Percentiles rank a stretch among this genome's conserved stretches.
Evolutionary conservation across 1,284 basidiomycete species (phyloP).

Genomic region (Austroboletus niveus): DNA sequence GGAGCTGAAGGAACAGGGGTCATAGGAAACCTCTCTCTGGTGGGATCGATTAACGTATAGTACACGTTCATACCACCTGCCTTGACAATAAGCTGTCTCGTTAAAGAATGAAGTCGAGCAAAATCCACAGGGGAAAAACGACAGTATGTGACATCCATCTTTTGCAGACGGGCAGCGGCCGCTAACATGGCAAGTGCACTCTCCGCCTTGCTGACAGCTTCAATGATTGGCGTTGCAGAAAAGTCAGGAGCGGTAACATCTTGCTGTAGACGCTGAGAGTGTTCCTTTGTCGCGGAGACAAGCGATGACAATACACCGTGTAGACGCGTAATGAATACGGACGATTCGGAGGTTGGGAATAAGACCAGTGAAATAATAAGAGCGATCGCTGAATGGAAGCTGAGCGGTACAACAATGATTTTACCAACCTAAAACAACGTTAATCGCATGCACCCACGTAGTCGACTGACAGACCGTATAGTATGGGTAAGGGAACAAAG

Average conservation of each 20-base stretch:
- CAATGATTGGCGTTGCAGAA: constrained; percentile 36
- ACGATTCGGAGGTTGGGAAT: constrained; percentile 68
- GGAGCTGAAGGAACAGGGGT: constrained; percentile 47
- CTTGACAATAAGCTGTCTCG: constrained; percentile 53
- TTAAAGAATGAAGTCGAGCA: constrained; percentile 47
- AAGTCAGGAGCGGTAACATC: constrained; percentile 49
- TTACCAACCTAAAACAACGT: constrained; percentile 41
- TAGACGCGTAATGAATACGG: constrained; percentile 57
- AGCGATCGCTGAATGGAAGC: constrained; percentile 59
- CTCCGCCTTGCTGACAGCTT: constrained; percentile 50
- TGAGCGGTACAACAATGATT: constrained; percentile 57
- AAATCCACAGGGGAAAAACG: constrained; percentile 66
- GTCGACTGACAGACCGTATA: constrained; percentile 42
- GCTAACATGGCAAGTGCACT: constrained; percentile 52
- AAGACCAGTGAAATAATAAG: constrained; percentile 54
- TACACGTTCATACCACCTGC: constrained; percentile 67
- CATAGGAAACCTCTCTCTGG: constrained; percentile 53
- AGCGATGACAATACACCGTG: constrained; percentile 54
- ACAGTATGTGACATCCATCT: constrained; percentile 62
- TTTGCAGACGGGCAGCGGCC: constrained; percentile 54
- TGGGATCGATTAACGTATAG: constrained; percentile 61
- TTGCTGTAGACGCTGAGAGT: constrained; percentile 46
- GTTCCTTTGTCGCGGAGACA: constrained; percentile 45
- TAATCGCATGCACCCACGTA: neutral
- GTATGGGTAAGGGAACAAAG: constrained; percentile 65